A percentile compares a stretch with the other conserved stretches of the same genome.
Conservation (phyloP, 2,329 filamentous ascomycete genomes). For the Paramyrothecium roridum region DNA sequence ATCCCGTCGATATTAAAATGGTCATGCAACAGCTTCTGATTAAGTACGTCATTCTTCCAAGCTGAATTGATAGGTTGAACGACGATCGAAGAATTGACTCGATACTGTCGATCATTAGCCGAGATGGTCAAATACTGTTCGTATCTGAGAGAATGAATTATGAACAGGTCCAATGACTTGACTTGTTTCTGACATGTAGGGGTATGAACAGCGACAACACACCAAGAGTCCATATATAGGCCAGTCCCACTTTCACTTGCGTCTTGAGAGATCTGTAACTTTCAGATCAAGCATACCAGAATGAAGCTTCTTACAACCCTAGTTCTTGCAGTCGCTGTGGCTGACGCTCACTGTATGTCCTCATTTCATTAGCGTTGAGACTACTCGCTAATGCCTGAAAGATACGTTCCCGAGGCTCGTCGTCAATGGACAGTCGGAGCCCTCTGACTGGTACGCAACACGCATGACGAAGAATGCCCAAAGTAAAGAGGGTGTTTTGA, state of each 20-base stretch:
- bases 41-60: too few relatives aligned
- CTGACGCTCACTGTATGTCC: neutral
- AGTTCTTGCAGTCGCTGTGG: neutral
- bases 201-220: too few relatives aligned
- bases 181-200: too few relatives aligned
- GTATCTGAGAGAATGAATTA: too few relatives aligned
- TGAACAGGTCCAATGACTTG: too few relatives aligned
- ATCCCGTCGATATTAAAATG: neutral
- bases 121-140: too few relatives aligned
- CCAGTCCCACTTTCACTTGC: neutral
- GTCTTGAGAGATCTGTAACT: neutral
- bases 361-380: neutral
- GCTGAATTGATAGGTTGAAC: too few relatives aligned
- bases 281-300: neutral
- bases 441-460: neutral
- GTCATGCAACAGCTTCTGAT: too few relatives aligned
- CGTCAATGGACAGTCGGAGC: neutral
- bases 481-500: neutral
- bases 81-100: too few relatives aligned
- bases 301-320: neutral
- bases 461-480: slow-evolving; percentile 1
- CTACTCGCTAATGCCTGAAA: neutral
- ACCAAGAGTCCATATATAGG: neutral
- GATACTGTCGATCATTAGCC: too few relatives aligned
- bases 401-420: neutral